Evolutionary conservation across 2,329 filamentous ascomycete genomes (phyloP), one percentile per base, ranked within the genome.

Genomic region (Ceratocystis variospora): DNA sequence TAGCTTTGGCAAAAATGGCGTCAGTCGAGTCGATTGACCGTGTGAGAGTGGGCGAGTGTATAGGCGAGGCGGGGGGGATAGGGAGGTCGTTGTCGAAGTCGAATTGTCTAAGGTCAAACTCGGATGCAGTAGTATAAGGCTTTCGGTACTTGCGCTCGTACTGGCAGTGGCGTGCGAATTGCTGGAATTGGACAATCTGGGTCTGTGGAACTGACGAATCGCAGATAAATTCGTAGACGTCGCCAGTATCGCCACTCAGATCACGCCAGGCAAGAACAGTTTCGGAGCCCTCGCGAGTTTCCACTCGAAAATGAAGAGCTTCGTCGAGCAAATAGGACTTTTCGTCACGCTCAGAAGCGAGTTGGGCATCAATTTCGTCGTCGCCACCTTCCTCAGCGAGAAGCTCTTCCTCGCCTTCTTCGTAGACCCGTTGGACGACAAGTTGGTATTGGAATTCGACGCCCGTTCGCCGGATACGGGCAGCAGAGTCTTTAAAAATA

Each of bases 381-480:
- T 93, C 90, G 64, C 86, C 90, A 72, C 92, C 90, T 74, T 96
- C 93, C 71, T 96, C 93, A 57, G 87, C 91, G 53, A 96, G 78
- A 25, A 94, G 82, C 72, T 97, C 93, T 69, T 92, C 93, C 73
- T 99, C 94, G 66, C 94, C 94, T 77, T 99, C 94, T 74, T 99
- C 94, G 80, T 96, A 99, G 68, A 93, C 93, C 68, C 94, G 85
- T 75, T 99, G 94, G 53, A 97, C 84, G 50, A 97, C 93, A 12
- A 99, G 89, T 75, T 99, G 94, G 75, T 97, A 99, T 73, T 99
- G 92, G 73, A 89, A 96, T 65, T 97, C 91, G 75, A 96, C 92
- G 22, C 89, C 92, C 17, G 94, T 97, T 70, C 90, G 86, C 70
- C 95, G 88, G 73, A 99, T 95, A 69, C 88, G 90, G 64, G 93